These are phyloP conservation scores for Herpetomonas tarakana DNA, from an alignment of 208 protist species.

Conservation along the genomic window DNA sequence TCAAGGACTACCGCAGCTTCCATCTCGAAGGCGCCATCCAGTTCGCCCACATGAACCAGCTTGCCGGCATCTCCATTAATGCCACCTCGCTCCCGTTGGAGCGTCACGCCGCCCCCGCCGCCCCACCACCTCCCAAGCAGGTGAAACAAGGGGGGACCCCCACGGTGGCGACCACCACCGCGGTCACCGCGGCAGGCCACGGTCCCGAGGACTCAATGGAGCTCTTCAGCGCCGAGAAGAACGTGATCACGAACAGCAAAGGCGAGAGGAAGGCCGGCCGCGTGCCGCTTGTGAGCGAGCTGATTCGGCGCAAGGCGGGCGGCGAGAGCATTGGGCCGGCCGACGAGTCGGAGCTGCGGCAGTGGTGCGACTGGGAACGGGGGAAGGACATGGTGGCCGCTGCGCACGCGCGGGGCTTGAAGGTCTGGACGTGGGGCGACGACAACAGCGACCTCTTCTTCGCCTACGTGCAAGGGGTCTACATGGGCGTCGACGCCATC, in stretches of 20 bases:
- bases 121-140: no score
- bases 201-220: constrained; percentile 5
- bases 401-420: constrained; percentile 43
- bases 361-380: constrained; percentile 31
- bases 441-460: constrained; percentile 59
- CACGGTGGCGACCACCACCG: not conserved
- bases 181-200: no score
- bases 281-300: not conserved
- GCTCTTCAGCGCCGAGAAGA: constrained; percentile 18
- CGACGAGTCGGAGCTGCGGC: constrained; percentile 12
- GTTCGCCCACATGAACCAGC: constrained; percentile 58
- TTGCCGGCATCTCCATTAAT: constrained; percentile 74
- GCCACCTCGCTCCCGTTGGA: constrained; percentile 36
- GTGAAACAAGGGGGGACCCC: not conserved
- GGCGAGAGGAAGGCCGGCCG: not conserved
- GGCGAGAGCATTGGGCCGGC: constrained; percentile 2
- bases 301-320: not conserved
- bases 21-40: constrained; percentile 65
- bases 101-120: not conserved
- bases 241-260: not conserved
- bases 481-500: constrained; percentile 66
- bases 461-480: constrained; percentile 36
- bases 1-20: constrained; percentile 83
- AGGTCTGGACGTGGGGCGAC: constrained; percentile 78
- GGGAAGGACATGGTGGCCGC: constrained; percentile 39